These are phyloP conservation scores for Mycotypha africana DNA, from an alignment of 371 early-diverging fungal species.

Conservation along the genomic window DNA sequence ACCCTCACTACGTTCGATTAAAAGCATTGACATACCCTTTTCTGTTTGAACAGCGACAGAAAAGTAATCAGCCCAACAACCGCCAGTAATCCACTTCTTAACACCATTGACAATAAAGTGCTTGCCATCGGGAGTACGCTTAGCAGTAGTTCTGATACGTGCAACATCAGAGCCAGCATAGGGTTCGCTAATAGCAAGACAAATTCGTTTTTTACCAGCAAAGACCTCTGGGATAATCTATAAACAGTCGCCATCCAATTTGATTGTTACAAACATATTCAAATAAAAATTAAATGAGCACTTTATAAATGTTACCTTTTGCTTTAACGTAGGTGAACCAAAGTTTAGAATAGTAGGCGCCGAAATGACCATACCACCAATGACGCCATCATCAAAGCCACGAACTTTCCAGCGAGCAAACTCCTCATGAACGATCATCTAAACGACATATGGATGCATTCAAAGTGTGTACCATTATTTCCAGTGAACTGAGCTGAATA, in stretches of 20 bases:
- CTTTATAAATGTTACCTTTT: conserved; percentile 23
- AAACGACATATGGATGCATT: conserved; percentile 29
- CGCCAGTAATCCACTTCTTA: conserved; percentile 87
- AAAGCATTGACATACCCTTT: conserved; percentile 73
- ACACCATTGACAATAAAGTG: conserved; percentile 44
- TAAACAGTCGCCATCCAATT: too few relatives aligned
- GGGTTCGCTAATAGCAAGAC: conserved; percentile 68
- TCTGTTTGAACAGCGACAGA: conserved; percentile 64
- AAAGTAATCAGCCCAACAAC: conserved; percentile 64
- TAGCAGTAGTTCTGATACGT: conserved; percentile 67
- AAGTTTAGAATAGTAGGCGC: conserved; percentile 59
- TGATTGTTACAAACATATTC: too few relatives aligned
- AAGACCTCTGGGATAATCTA: conserved; percentile 67
- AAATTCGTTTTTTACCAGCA: conserved; percentile 71
- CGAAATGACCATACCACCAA: conserved; percentile 44
- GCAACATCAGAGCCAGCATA: conserved; percentile 77
- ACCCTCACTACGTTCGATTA: conserved; percentile 66
- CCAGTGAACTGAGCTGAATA: neutral
- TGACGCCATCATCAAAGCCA: conserved; percentile 43
- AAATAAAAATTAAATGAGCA: too few relatives aligned
- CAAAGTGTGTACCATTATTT: neutral
- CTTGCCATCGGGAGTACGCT: conserved; percentile 64
- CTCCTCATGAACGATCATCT: conserved; percentile 74
- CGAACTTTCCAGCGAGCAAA: conserved; percentile 53
- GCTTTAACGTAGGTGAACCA: conserved; percentile 32